Conservation (phyloP, 2,329 filamentous ascomycete species). For the Epichloe uncinata region DNA sequence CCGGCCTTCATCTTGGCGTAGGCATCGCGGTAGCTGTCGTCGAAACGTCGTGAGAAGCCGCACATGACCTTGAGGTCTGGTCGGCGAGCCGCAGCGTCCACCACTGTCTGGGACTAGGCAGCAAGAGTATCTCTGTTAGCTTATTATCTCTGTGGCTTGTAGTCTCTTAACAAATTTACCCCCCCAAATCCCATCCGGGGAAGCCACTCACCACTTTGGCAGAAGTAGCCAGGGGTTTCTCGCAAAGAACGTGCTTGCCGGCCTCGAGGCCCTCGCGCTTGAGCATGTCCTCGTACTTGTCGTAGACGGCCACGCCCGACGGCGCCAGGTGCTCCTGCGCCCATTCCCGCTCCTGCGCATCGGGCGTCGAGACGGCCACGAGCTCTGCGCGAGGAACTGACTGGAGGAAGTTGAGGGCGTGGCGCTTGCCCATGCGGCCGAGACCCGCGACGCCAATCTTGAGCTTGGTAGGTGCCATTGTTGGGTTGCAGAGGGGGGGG, state of each 20-base stretch:
- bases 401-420: no score
- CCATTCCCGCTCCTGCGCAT: no score
- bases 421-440: no score
- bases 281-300: no score
- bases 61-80: constrained; percentile 50
- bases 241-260: constrained; percentile 42
- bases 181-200: no score
- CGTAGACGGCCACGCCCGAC: no score
- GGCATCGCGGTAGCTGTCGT: constrained; percentile 50
- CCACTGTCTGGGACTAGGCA: constrained; percentile 39
- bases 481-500: no score
- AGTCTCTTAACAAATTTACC: background rate
- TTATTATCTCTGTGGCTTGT: background rate
- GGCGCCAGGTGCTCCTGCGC: no score
- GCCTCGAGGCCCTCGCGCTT: constrained; percentile 20
- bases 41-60: constrained; percentile 29
- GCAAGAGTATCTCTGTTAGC: background rate
- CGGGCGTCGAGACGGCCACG: no score
- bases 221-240: constrained; percentile 47
- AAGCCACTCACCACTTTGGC: constrained; percentile 37
- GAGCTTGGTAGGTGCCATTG: no score
- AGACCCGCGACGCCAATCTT: no score
- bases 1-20: constrained; percentile 37
- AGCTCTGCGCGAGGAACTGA: no score
- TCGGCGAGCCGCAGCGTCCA: constrained; percentile 37